Percentiles rank a stretch among this genome's conserved stretches.
Evolutionary conservation across 2,329 filamentous ascomycete species (phyloP).

Genomic region (Beauveria australis): DNA sequence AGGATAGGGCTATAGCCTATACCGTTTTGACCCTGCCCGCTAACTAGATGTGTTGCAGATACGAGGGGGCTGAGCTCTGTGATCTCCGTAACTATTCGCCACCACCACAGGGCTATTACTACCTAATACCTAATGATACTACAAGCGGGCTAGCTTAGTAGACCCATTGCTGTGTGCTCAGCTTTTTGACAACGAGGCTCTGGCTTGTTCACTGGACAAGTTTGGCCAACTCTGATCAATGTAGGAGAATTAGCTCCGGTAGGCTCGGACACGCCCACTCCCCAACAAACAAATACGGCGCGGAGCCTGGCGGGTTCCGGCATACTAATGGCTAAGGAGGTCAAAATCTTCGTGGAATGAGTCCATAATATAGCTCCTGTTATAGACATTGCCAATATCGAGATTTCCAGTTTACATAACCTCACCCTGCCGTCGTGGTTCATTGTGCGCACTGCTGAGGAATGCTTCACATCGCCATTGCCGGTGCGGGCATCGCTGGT

Average conservation of each 20-base stretch:
- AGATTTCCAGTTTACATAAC: background rate
- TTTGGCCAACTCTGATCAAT: background rate
- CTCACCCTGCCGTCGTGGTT: background rate
- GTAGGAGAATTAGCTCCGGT: background rate
- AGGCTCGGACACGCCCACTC: background rate
- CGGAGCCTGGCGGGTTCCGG: background rate
- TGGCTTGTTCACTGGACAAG: background rate
- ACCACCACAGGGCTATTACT: too few relatives aligned
- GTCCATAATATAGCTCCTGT: background rate
- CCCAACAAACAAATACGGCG: background rate
- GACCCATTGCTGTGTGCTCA: background rate
- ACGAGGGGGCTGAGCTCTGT: background rate
- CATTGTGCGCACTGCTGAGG: background rate
- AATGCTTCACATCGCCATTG: conserved; percentile 22
- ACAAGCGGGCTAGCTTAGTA: background rate
- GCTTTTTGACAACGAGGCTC: background rate
- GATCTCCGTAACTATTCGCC: too few relatives aligned
- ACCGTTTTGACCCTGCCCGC: too few relatives aligned
- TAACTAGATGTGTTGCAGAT: background rate
- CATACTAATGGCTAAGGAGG: background rate
- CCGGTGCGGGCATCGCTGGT: conserved; percentile 31
- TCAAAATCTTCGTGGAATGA: background rate
- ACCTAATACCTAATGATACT: background rate
- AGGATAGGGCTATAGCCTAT: too few relatives aligned
- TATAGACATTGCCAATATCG: background rate